phyloP scores from a whole-genome alignment of 1,284 basidiomycete species.

The Singerocomus inundabilis region DNA sequence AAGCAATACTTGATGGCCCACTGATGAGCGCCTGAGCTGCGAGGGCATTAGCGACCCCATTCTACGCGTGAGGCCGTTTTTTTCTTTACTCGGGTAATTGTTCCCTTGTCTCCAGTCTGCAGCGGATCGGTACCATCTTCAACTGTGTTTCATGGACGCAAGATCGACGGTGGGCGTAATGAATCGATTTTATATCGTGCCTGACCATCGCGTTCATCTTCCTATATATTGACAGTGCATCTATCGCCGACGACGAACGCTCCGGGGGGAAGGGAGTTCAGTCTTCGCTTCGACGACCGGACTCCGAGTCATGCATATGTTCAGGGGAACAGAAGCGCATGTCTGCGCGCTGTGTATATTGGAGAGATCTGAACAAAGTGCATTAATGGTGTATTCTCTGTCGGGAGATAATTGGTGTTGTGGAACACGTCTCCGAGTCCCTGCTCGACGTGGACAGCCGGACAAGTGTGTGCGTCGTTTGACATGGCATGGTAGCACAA shows the following conservation, averaged over 20 bases:
- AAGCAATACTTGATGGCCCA: too few relatives aligned
- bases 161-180: not conserved
- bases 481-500: not conserved
- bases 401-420: not conserved
- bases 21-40: too few relatives aligned
- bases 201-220: not conserved
- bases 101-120: too few relatives aligned
- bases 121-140: too few relatives aligned
- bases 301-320: too few relatives aligned
- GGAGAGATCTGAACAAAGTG: not conserved
- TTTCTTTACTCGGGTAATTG: too few relatives aligned
- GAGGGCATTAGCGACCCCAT: too few relatives aligned
- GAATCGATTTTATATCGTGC: not conserved
- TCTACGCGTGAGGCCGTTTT: too few relatives aligned
- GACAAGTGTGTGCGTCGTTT: slow-evolving; percentile 1
- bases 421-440: not conserved
- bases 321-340: too few relatives aligned
- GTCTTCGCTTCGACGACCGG: too few relatives aligned
- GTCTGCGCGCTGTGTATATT: not conserved
- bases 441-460: slow-evolving; percentile 1
- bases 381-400: not conserved
- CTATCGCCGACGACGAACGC: not conserved
- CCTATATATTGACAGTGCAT: not conserved
- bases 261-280: too few relatives aligned
- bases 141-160: too few relatives aligned